phyloP scores from a whole-genome alignment of 345 rosid genomes.

The Ceriops tagal region DNA sequence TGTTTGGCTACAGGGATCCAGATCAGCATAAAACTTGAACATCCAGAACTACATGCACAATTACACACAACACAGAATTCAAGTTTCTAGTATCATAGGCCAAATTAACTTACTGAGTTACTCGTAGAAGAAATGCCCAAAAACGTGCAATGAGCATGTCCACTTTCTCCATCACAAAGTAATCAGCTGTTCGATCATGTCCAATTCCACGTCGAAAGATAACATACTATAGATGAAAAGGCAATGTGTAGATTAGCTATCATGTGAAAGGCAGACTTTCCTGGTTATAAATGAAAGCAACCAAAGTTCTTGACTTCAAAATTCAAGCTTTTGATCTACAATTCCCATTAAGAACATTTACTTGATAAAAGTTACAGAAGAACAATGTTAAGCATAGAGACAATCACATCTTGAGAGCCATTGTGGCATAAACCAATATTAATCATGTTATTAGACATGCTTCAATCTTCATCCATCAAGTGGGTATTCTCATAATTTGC shows the following conservation, averaged over 20 bases:
- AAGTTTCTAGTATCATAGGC: conserved; percentile 7
- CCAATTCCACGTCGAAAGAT: conserved; percentile 95
- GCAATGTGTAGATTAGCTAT: conserved; percentile 12
- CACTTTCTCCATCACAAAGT: conserved; percentile 78
- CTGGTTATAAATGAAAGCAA: neutral
- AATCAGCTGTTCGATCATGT: conserved; percentile 70
- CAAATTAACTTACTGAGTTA: conserved; percentile 46
- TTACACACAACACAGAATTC: neutral
- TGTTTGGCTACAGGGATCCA: neutral
- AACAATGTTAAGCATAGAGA: neutral
- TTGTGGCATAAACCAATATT: neutral
- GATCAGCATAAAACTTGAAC: neutral
- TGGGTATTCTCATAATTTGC: no score
- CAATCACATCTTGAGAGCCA: neutral
- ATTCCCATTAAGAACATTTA: neutral
- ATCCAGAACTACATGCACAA: no score
- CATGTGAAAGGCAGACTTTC: neutral
- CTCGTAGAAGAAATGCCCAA: conserved; percentile 65
- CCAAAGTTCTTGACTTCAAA: neutral
- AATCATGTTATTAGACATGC: neutral
- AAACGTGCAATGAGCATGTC: conserved; percentile 73
- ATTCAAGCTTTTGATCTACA: neutral
- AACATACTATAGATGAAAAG: conserved; percentile 50
- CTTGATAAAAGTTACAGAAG: neutral
- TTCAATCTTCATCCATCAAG: neutral